A percentile compares a stretch with the other conserved stretches of the same genome.
phyloP scores from a whole-genome alignment of 176 grass and related monocot genomes.

The Musa beccarii region DNA sequence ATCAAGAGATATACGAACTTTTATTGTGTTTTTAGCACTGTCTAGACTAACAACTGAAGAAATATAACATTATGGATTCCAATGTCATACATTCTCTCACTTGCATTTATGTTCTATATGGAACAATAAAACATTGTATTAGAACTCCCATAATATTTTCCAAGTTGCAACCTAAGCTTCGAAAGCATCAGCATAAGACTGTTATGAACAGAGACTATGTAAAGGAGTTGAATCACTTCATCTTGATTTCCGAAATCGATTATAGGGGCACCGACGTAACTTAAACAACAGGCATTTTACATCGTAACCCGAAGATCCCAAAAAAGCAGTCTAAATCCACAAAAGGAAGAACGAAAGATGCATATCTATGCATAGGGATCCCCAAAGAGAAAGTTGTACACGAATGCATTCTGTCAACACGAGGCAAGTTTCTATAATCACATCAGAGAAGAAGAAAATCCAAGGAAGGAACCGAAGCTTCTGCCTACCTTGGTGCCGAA shows the following conservation, averaged over 20 bases:
- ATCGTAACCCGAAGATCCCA: neutral
- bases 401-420: neutral
- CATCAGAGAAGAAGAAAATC: neutral
- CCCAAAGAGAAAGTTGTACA: neutral
- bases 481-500: constrained; percentile 23
- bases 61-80: too few relatives aligned
- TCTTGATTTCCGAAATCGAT: neutral
- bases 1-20: too few relatives aligned
- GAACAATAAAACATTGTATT: too few relatives aligned
- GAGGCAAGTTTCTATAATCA: neutral
- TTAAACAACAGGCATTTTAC: neutral
- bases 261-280: neutral
- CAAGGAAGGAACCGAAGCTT: neutral
- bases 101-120: too few relatives aligned
- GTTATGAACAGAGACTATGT: neutral
- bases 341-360: neutral
- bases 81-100: too few relatives aligned
- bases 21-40: too few relatives aligned
- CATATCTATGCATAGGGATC: neutral
- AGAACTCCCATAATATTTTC: neutral
- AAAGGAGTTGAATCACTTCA: neutral
- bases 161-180: neutral
- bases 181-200: neutral
- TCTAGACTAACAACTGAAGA: too few relatives aligned
- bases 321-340: neutral